These are phyloP conservation scores for Coemansia sp. DNA, from an alignment of 192 early-diverging fungal species.

Conservation along the genomic window DNA sequence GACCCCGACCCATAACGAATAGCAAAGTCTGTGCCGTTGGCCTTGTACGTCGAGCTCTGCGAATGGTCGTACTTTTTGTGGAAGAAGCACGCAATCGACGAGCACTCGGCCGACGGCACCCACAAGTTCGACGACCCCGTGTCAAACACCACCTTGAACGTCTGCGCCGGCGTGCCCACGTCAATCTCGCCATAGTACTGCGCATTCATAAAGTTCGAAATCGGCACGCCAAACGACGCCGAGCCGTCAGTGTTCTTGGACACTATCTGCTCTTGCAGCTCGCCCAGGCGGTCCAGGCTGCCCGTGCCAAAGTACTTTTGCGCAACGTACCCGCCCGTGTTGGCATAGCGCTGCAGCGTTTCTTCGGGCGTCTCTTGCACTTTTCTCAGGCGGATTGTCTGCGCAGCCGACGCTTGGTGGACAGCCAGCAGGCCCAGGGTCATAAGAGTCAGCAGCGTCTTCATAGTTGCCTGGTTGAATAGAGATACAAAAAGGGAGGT, in stretches of 20 bases:
- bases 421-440: slow-evolving; percentile 40
- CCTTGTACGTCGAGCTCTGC: slow-evolving; percentile 74
- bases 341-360: slow-evolving; percentile 61
- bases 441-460: slow-evolving; percentile 32
- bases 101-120: slow-evolving; percentile 94
- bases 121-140: slow-evolving; percentile 95
- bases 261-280: slow-evolving; percentile 52
- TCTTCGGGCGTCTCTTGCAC: slow-evolving; percentile 61
- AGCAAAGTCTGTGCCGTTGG: slow-evolving; percentile 93
- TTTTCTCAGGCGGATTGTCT: slow-evolving; percentile 64
- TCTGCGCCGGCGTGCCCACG: slow-evolving; percentile 85
- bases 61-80: slow-evolving; percentile 84
- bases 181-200: slow-evolving; percentile 93
- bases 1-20: slow-evolving; percentile 93
- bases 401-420: slow-evolving; percentile 19
- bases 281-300: slow-evolving; percentile 31
- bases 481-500: slow-evolving; percentile 9
- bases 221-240: slow-evolving; percentile 69
- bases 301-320: slow-evolving; percentile 75
- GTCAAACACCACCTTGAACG: slow-evolving; percentile 90
- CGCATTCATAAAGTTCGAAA: slow-evolving; percentile 93
- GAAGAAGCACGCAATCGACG: slow-evolving; percentile 93
- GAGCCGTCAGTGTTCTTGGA: slow-evolving; percentile 57
- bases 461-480: slow-evolving; percentile 22
- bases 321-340: slow-evolving; percentile 65